Conservation (phyloP, 2,329 filamentous ascomycete species). For the Knufia petricola region DNA sequence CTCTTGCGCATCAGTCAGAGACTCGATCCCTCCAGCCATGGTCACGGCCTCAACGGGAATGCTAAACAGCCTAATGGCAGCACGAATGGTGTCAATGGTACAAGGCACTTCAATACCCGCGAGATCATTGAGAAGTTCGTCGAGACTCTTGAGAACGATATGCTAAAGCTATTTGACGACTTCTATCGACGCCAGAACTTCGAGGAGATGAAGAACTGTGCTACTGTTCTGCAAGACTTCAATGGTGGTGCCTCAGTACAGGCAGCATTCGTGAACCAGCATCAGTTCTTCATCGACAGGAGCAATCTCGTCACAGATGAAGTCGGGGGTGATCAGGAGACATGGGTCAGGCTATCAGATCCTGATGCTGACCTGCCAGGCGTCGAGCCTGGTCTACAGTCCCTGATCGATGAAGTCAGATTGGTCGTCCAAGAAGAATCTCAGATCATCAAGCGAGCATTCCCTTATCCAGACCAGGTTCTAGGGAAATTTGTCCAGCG, state of each 20-base stretch:
- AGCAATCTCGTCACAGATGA: conserved; percentile 87
- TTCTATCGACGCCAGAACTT: conserved; percentile 94
- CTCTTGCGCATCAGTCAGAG: conserved; percentile 88
- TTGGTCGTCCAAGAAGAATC: conserved; percentile 96
- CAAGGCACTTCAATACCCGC: conserved; percentile 54
- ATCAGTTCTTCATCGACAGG: conserved; percentile 97
- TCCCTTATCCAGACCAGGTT: conserved; percentile 92
- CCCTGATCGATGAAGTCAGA: conserved; percentile 84
- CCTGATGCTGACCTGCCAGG: conserved; percentile 86
- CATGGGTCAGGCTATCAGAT: conserved; percentile 87
- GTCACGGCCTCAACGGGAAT: conserved; percentile 35
- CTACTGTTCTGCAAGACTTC: conserved; percentile 88
- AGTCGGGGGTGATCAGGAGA: conserved; percentile 50
- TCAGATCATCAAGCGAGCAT: conserved; percentile 89
- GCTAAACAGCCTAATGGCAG: conserved; percentile 31
- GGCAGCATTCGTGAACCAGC: conserved; percentile 93
- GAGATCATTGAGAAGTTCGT: conserved; percentile 95
- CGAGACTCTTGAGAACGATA: conserved; percentile 87
- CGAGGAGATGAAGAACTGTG: conserved; percentile 95
- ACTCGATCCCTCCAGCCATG: conserved; percentile 69
- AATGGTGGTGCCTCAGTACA: conserved; percentile 93
- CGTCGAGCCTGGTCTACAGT: conserved; percentile 85
- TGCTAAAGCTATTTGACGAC: conserved; percentile 92
- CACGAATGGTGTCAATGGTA: conserved; percentile 41
- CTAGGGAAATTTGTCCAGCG: conserved; percentile 86